Percentiles rank a stretch among this genome's conserved stretches.
Conservation (phyloP, 2,329 filamentous ascomycete species). For the Trichoderma sp. region DNA sequence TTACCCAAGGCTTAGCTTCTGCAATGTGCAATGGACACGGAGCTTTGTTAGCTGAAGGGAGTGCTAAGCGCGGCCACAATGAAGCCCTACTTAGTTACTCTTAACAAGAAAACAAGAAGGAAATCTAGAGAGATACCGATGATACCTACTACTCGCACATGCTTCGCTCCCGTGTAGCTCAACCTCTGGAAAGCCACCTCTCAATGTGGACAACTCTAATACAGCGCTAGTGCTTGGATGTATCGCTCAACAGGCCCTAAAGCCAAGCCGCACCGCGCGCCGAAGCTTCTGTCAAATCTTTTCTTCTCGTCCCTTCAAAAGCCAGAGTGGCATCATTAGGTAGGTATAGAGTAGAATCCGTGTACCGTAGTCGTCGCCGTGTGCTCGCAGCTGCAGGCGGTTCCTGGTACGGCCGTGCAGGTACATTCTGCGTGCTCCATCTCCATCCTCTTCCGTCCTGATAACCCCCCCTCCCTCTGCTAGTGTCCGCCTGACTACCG, state of each 20-base stretch:
- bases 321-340: neutral
- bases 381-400: neutral
- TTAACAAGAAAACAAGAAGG: neutral
- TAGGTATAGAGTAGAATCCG: neutral
- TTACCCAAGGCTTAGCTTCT: neutral
- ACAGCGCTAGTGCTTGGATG: neutral
- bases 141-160: neutral
- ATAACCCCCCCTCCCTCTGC: neutral
- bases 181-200: neutral
- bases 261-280: neutral
- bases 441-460: neutral
- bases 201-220: neutral
- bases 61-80: neutral
- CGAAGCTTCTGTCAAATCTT: neutral
- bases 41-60: neutral
- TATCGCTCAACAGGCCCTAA: neutral
- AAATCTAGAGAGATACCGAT: neutral
- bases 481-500: neutral
- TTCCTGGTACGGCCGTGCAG: neutral
- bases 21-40: neutral
- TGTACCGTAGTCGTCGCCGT: neutral
- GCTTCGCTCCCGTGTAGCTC: neutral
- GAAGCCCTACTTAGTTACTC: neutral
- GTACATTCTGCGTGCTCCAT: neutral
- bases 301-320: neutral